Conservation (phyloP, 805 yeast genomes). For the Cyberlindnera galapagoensis region DNA sequence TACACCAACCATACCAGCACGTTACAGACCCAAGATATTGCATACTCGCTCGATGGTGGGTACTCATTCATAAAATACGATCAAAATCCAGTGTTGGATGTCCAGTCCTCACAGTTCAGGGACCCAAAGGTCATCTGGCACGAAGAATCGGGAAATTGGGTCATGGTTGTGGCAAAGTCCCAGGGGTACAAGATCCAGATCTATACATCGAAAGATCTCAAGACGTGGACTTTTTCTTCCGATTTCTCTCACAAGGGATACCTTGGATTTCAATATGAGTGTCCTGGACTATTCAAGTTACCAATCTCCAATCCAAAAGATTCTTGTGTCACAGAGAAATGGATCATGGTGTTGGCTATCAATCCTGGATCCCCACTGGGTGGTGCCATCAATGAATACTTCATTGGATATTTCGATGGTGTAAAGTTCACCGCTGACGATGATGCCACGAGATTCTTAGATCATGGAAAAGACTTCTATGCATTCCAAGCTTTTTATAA, state of each 20-base stretch:
- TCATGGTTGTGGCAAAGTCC: constrained; percentile 25
- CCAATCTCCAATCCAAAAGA: constrained; percentile 20
- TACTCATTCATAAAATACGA: constrained; percentile 26
- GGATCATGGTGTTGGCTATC: constrained; percentile 34
- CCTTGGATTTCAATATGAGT: constrained; percentile 35
- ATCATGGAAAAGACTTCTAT: constrained; percentile 33
- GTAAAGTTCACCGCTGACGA: constrained; percentile 28
- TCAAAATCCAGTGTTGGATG: constrained; percentile 28
- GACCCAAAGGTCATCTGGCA: constrained; percentile 34
- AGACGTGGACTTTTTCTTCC: constrained; percentile 25
- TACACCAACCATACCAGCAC: constrained; percentile 23
- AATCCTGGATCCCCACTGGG: constrained; percentile 38
- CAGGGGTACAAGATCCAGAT: constrained; percentile 26
- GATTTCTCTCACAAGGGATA: constrained; percentile 23
- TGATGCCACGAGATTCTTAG: constrained; percentile 25
- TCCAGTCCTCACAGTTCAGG: constrained; percentile 26
- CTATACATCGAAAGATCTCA: constrained; percentile 24
- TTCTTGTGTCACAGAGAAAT: constrained; percentile 18
- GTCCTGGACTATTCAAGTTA: constrained; percentile 32
- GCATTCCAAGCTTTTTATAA: constrained; percentile 33
- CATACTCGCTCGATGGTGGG: constrained; percentile 32
- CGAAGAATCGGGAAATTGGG: constrained; percentile 25
- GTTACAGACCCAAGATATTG: constrained; percentile 27
- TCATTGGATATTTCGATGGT: constrained; percentile 37
- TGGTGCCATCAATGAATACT: constrained; percentile 34